Percentiles rank a stretch among this genome's conserved stretches.
Evolutionary conservation across 192 early-diverging fungal genomes (phyloP).

Genomic region (Allomyces macrogynus): DNA sequence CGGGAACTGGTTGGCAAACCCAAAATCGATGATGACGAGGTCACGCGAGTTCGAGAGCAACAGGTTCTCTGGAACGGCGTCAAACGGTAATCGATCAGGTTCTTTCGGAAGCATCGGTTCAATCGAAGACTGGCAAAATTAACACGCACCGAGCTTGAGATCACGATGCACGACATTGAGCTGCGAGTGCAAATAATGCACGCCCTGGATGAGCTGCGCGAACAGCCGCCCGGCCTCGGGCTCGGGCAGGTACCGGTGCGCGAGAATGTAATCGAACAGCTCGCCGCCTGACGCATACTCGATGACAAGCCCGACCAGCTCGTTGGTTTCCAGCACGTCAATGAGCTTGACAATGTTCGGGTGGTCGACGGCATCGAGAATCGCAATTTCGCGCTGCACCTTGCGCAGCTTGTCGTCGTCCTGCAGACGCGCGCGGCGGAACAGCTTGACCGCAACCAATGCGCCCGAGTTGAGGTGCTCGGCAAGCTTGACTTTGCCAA

Average conservation of each 20-base stretch:
- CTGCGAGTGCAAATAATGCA: conserved; percentile 78
- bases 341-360: conserved; percentile 76
- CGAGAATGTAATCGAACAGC: conserved; percentile 92
- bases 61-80: conserved; percentile 59
- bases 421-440: too few relatives aligned
- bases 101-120: background rate
- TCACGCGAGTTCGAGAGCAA: conserved; percentile 75
- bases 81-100: too few relatives aligned
- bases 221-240: conserved; percentile 76
- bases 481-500: background rate
- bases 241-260: conserved; percentile 80
- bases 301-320: conserved; percentile 92
- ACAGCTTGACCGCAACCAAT: too few relatives aligned
- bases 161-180: conserved; percentile 85
- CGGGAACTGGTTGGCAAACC: conserved; percentile 82
- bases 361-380: conserved; percentile 58
- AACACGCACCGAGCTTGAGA: conserved; percentile 47
- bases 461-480: too few relatives aligned
- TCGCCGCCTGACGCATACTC: conserved; percentile 94
- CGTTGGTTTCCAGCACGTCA: conserved; percentile 90
- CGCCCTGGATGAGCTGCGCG: conserved; percentile 81
- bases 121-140: background rate
- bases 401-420: conserved; percentile 43
- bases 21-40: conserved; percentile 96
- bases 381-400: conserved; percentile 71